A percentile compares a stretch with the other conserved stretches of the same genome.
These are phyloP conservation scores for Prunus armeniaca DNA, from an alignment of 306 rosid species.

Conservation along the genomic window DNA sequence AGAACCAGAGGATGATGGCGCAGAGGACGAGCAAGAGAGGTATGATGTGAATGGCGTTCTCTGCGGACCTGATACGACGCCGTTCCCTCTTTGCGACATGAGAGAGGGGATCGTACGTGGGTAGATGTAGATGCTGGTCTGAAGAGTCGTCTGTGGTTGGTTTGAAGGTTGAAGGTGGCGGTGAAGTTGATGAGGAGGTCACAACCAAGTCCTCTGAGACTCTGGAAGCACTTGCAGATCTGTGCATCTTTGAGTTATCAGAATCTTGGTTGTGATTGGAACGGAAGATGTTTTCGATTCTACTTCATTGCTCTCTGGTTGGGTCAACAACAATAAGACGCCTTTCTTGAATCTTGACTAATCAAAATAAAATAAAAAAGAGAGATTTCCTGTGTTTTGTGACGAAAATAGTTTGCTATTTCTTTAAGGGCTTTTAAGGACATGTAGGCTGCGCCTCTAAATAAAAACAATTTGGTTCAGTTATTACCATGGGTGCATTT, in stretches of 20 bases:
- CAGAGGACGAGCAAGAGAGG: constrained; percentile 75
- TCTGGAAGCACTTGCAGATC: constrained; percentile 33
- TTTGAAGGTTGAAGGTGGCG: constrained; percentile 6
- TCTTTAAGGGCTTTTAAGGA: too few species aligned
- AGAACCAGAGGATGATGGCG: constrained; percentile 87
- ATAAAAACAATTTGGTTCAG: too few species aligned
- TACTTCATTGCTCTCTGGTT: background rate
- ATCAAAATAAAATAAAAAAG: background rate
- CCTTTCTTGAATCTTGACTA: background rate
- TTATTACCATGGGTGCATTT: too few species aligned
- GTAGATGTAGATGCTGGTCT: constrained; percentile 43
- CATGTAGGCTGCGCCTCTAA: too few species aligned
- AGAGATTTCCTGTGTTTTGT: too few species aligned
- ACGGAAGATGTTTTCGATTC: background rate
- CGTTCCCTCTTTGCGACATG: constrained; percentile 53
- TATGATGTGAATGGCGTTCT: constrained; percentile 67
- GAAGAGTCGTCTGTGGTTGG: constrained; percentile 22
- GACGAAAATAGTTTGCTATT: too few species aligned
- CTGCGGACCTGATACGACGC: constrained; percentile 58
- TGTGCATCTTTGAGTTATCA: constrained; percentile 31
- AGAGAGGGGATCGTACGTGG: constrained; percentile 80
- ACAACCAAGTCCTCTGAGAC: constrained; percentile 14
- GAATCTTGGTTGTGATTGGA: background rate
- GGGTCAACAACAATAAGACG: background rate
- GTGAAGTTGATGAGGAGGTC: constrained; percentile 14